Evolutionary conservation across 2,329 filamentous ascomycete species (phyloP).

Genomic region (Spiromastix sp.): DNA sequence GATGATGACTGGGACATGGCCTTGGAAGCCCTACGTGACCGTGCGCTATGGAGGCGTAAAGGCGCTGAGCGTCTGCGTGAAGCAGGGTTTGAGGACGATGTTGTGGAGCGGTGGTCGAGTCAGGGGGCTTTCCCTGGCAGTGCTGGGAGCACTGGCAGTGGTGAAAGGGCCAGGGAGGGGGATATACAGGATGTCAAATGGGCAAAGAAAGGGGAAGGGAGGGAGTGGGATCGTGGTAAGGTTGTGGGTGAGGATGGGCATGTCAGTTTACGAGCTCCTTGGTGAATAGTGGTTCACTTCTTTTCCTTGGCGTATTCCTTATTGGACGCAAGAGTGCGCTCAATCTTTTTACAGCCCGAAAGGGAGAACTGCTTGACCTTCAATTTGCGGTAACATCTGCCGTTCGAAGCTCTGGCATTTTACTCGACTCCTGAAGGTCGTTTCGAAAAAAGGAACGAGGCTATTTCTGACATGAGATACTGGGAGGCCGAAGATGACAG

Average conservation of each 20-base stretch:
- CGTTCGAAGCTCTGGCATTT: too few relatives aligned
- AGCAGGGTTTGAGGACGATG: constrained; percentile 67
- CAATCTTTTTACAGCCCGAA: too few relatives aligned
- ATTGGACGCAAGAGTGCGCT: too few relatives aligned
- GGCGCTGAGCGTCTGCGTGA: constrained; percentile 65
- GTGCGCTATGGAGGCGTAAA: constrained; percentile 65
- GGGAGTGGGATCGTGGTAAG: constrained; percentile 60
- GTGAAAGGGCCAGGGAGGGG: constrained; percentile 33
- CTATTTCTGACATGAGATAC: too few relatives aligned
- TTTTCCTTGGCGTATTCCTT: background rate
- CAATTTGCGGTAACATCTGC: too few relatives aligned
- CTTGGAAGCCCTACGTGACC: constrained; percentile 66
- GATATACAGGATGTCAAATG: constrained; percentile 63
- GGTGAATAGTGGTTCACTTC: constrained; percentile 20
- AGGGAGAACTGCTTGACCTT: too few relatives aligned
- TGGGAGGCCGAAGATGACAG: too few relatives aligned
- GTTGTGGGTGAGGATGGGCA: constrained; percentile 45
- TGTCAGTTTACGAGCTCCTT: constrained; percentile 40
- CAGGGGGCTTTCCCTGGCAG: constrained; percentile 47
- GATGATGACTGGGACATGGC: constrained; percentile 69
- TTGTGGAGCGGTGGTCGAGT: constrained; percentile 62
- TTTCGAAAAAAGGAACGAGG: too few relatives aligned
- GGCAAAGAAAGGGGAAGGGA: constrained; percentile 57
- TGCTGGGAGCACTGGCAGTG: constrained; percentile 3
- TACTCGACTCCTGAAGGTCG: too few relatives aligned